Percentiles rank a stretch among this genome's conserved stretches.
phyloP scores from a whole-genome alignment of 495 filamentous ascomycete genomes.

The Endocarpon pusillum region DNA sequence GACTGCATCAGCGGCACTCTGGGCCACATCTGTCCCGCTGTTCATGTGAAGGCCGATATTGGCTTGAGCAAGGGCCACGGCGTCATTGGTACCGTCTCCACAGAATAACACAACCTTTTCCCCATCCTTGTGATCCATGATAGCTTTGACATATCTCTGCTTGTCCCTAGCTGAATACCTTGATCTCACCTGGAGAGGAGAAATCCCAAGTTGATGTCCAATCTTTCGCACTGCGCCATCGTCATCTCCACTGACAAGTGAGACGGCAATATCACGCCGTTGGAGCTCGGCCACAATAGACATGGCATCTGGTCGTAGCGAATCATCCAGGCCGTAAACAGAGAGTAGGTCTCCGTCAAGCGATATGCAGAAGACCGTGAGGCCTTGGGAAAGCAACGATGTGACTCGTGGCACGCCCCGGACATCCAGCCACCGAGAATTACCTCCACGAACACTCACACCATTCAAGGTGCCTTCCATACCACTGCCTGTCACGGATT shows the following conservation, averaged over 20 bases:
- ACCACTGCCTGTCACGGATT: slow-evolving; percentile 35
- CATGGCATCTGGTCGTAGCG: slow-evolving; percentile 37
- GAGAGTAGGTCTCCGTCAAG: slow-evolving; percentile 31
- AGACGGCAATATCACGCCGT: slow-evolving; percentile 37
- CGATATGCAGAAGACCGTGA: slow-evolving; percentile 48
- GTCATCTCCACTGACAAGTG: slow-evolving; percentile 57
- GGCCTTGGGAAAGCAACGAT: slow-evolving; percentile 23
- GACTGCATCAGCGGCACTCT: slow-evolving; percentile 52
- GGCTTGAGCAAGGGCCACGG: slow-evolving; percentile 54
- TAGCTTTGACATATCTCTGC: slow-evolving; percentile 38
- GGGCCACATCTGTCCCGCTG: slow-evolving; percentile 42
- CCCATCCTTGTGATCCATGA: slow-evolving; percentile 7
- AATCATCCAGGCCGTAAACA: slow-evolving; percentile 42
- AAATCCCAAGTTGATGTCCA: slow-evolving; percentile 36
- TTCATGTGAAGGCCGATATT: slow-evolving; percentile 56
- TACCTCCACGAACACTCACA: slow-evolving; percentile 36
- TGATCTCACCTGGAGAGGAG: slow-evolving; percentile 24
- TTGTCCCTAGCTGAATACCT: slow-evolving; percentile 45
- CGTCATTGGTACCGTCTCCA: slow-evolving; percentile 74
- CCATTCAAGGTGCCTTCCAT: slow-evolving; percentile 21
- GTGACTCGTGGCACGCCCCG: slow-evolving; percentile 23
- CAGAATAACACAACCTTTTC: slow-evolving; percentile 41
- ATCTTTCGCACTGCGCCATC: slow-evolving; percentile 36
- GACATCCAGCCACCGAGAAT: slow-evolving; percentile 41
- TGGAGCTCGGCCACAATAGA: slow-evolving; percentile 31